phyloP scores from a whole-genome alignment of 2,329 filamentous ascomycete species.

The Hymenoscyphus fraxineus region DNA sequence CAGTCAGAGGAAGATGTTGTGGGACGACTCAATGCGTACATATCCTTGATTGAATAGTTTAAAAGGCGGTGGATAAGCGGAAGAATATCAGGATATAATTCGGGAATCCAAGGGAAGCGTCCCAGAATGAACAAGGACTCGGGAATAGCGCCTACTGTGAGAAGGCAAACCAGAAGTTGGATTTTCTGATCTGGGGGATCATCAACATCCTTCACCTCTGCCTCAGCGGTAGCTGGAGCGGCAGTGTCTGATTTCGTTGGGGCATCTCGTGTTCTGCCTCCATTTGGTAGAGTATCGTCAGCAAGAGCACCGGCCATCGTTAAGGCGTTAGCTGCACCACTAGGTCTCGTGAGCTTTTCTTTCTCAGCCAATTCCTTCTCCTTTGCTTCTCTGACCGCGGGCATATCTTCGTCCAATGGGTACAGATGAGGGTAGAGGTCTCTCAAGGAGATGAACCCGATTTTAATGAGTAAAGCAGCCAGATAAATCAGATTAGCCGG shows the following conservation, averaged over 20 bases:
- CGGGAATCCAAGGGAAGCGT: slow-evolving; percentile 86
- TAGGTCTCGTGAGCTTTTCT: slow-evolving; percentile 67
- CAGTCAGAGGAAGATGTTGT: slow-evolving; percentile 35
- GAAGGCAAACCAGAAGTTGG: slow-evolving; percentile 73
- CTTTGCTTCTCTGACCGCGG: slow-evolving; percentile 63
- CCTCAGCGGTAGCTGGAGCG: slow-evolving; percentile 43
- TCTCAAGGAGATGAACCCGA: slow-evolving; percentile 88
- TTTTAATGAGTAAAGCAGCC: slow-evolving; percentile 88
- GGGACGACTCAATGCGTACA: slow-evolving; percentile 50
- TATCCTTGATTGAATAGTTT: slow-evolving; percentile 74
- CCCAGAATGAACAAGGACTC: slow-evolving; percentile 91
- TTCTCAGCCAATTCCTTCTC: slow-evolving; percentile 74
- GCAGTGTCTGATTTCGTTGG: slow-evolving; percentile 50
- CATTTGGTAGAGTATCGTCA: slow-evolving; percentile 66
- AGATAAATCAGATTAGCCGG: slow-evolving; percentile 93
- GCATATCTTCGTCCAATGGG: slow-evolving; percentile 80
- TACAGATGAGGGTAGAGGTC: slow-evolving; percentile 93
- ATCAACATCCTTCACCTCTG: slow-evolving; percentile 50
- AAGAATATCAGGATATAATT: slow-evolving; percentile 77
- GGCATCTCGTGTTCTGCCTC: slow-evolving; percentile 42
- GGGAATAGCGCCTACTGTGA: slow-evolving; percentile 87
- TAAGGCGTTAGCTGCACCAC: slow-evolving; percentile 73
- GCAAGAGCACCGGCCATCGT: slow-evolving; percentile 81
- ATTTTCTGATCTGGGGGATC: slow-evolving; percentile 88
- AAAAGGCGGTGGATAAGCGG: slow-evolving; percentile 81